Evolutionary conservation across 495 filamentous ascomycete species (phyloP).

Genomic region (Penicillium argentinense): DNA sequence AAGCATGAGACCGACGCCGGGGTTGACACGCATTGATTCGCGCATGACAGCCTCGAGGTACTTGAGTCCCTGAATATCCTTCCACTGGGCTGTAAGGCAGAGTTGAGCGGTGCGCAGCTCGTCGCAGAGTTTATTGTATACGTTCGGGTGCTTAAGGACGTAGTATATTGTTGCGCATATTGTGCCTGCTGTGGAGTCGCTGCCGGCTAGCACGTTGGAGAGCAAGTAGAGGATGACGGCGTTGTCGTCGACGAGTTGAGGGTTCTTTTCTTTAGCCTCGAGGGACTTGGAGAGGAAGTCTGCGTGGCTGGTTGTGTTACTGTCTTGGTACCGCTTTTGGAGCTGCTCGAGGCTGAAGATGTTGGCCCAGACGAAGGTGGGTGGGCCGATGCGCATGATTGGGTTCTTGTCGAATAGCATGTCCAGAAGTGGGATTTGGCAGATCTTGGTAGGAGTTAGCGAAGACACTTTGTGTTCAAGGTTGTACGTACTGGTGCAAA

Average conservation of each 20-base stretch:
- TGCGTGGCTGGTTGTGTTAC: not conserved
- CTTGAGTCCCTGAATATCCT: conserved; percentile 34
- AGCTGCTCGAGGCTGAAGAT: conserved; percentile 24
- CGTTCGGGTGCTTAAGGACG: conserved; percentile 30
- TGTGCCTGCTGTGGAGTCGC: conserved; percentile 35
- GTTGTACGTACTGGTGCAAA: conserved; percentile 27
- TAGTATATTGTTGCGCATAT: conserved; percentile 42
- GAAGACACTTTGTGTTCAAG: not conserved
- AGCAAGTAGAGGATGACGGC: conserved; percentile 24
- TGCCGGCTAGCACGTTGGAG: conserved; percentile 33
- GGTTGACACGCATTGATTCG: conserved; percentile 67
- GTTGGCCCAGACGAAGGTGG: conserved; percentile 25
- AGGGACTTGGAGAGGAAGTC: conserved; percentile 29
- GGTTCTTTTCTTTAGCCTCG: conserved; percentile 20
- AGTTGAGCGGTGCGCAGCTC: conserved; percentile 26
- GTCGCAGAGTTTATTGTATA: conserved; percentile 23
- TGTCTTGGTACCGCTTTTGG: conserved; percentile 14
- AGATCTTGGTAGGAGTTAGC: conserved; percentile 10
- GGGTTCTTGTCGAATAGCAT: conserved; percentile 24
- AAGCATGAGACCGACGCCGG: conserved; percentile 59
- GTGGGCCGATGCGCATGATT: conserved; percentile 23
- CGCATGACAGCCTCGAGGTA: conserved; percentile 71
- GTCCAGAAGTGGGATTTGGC: conserved; percentile 24
- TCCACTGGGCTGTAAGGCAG: conserved; percentile 13
- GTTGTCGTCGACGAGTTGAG: conserved; percentile 22